Base-by-base conservation (phyloP, 352 stramenopile genomes). In the Pythium rhizo-oryzae region DNA sequence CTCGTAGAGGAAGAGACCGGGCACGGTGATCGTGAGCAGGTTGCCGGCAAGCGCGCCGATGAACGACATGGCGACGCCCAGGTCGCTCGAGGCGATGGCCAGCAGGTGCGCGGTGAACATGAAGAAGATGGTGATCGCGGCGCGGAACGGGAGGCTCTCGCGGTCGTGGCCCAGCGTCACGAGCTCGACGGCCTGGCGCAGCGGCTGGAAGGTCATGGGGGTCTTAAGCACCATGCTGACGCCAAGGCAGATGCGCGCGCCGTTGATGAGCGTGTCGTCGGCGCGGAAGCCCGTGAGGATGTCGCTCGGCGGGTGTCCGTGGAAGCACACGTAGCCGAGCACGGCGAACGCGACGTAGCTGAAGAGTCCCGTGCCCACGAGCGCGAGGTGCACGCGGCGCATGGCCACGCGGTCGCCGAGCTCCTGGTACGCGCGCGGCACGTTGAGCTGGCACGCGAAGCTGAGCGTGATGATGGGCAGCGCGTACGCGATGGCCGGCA, bases 131-230 rank as follows among this genome's bases (percentile, higher is more conserved):
- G 81, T 90, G 67, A 90, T 90, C 23, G 55, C 78, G 5, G 77
- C 74, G 28, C 85, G 87, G 77, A 95, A 93, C 49, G 76, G 65
- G 46, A 95, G 57, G 53, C 77, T 90, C 79, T 90, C 77, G 52
- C 85, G 81, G 57, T 89, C 78, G 68, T 90, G 85, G 43, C 85
- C 85, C 7, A 93, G 65, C 67, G 80, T 91, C 47, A 78, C 81
- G 60, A 93, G 79, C 72, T 93, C 83, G 33, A 92, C 75, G 33
- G 87, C 80, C 53, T 93, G 85, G 53, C 84, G 85, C 65, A 95
- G 68, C 51, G 87, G 87, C 71, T 95, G 87, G 80, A 93, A 95
- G 7, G 82, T 92, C 83, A 95, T 92, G 5, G 87, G 87, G 35
- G 85, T 92, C 79, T 93, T 93, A 62, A 91, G 74, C 43, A 95